These are phyloP conservation scores for Podaxis sp. DNA, from an alignment of 768 basidiomycete genomes.

Conservation along the genomic window DNA sequence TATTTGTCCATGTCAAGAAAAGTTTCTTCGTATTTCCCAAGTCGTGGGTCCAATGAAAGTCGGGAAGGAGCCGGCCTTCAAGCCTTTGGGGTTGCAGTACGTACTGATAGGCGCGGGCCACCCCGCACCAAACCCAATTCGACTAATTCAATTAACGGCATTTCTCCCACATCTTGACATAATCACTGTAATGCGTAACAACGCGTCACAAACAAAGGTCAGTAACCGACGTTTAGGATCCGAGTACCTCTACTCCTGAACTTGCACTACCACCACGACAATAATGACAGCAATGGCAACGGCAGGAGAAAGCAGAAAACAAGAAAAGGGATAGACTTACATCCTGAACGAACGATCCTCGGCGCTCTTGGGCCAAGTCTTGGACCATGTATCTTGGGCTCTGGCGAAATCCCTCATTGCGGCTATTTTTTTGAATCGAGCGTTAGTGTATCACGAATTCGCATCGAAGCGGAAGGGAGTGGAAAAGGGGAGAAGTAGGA, in stretches of 20 bases:
- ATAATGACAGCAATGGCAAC: background rate
- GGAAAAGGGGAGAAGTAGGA: background rate
- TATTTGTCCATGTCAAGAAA: background rate
- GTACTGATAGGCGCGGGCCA: background rate
- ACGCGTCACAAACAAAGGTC: background rate
- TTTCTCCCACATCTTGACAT: slow-evolving; percentile 50
- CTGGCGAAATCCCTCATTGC: slow-evolving; percentile 73
- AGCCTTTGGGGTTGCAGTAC: no score
- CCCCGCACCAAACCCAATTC: background rate
- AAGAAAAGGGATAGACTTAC: slow-evolving; percentile 36
- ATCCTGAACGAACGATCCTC: slow-evolving; percentile 68
- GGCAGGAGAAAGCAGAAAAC: background rate
- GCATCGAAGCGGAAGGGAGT: background rate
- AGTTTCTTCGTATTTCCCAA: no score
- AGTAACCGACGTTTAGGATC: background rate
- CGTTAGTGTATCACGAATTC: background rate
- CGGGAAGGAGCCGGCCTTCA: no score
- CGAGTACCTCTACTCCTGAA: slow-evolving; percentile 2
- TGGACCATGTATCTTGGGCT: slow-evolving; percentile 60
- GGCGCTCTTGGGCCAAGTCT: slow-evolving; percentile 63
- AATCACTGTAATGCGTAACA: slow-evolving; percentile 30
- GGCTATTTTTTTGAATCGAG: slow-evolving; percentile 19
- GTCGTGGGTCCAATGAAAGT: no score
- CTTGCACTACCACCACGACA: background rate
- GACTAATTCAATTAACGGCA: slow-evolving; percentile 20